These are phyloP conservation scores for Kalmusia sp. DNA, from an alignment of 2,329 filamentous ascomycete species.

Conservation along the genomic window DNA sequence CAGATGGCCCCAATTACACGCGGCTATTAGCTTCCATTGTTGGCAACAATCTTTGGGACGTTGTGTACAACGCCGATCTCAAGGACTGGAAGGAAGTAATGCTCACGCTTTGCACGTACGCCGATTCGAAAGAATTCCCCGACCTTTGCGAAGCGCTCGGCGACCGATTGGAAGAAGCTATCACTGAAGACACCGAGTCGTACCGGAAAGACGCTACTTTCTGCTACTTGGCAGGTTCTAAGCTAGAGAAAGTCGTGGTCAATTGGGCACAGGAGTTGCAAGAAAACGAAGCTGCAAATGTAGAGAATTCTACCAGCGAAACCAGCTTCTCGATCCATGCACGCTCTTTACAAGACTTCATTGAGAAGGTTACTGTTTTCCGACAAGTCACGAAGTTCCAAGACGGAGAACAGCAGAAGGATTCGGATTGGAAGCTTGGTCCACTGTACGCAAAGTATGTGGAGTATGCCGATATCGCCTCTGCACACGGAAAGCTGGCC, in stretches of 20 bases:
- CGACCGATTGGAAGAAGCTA: constrained; percentile 81
- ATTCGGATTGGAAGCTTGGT: constrained; percentile 86
- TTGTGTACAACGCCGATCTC: constrained; percentile 94
- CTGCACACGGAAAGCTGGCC: constrained; percentile 84
- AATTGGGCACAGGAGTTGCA: constrained; percentile 94
- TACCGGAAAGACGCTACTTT: constrained; percentile 88
- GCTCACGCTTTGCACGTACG: constrained; percentile 94
- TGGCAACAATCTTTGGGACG: constrained; percentile 96
- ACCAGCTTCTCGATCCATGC: constrained; percentile 93
- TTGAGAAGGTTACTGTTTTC: constrained; percentile 98
- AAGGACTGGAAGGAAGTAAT: constrained; percentile 97
- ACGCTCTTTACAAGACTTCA: constrained; percentile 85
- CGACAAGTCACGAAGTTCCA: constrained; percentile 90
- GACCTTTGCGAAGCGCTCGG: constrained; percentile 95
- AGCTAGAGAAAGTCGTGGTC: constrained; percentile 93
- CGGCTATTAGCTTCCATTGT: constrained; percentile 90
- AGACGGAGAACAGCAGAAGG: constrained; percentile 74
- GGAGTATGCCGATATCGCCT: constrained; percentile 95
- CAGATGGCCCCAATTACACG: constrained; percentile 86
- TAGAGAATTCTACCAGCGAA: constrained; percentile 73
- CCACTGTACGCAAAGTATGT: constrained; percentile 92
- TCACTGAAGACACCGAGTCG: constrained; percentile 57
- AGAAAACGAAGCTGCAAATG: constrained; percentile 78
- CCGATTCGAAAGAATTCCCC: constrained; percentile 87
- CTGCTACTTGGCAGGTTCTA: constrained; percentile 94